These are phyloP conservation scores for Wickerhamiella dianesei DNA, from an alignment of 805 yeast genomes.

Conservation along the genomic window DNA sequence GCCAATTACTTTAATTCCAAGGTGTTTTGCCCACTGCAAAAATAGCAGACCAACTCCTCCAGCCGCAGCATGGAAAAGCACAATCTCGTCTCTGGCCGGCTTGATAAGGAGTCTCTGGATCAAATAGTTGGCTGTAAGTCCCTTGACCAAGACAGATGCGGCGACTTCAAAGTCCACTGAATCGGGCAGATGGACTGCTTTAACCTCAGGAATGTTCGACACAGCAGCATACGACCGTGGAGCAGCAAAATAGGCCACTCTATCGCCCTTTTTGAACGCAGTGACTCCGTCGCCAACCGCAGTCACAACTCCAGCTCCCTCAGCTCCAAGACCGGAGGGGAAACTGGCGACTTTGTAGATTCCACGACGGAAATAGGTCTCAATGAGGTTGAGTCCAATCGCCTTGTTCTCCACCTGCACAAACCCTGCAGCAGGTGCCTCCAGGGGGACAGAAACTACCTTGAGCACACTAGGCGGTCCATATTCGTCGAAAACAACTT, in stretches of 20 bases:
- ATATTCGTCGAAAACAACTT: slow-evolving; percentile 1
- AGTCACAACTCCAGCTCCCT: slow-evolving; percentile 39
- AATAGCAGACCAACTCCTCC: slow-evolving; percentile 82
- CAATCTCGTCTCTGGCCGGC: slow-evolving; percentile 47
- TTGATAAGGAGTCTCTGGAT: slow-evolving; percentile 52
- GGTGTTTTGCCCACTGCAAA: slow-evolving; percentile 44
- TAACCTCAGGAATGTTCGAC: slow-evolving; percentile 28
- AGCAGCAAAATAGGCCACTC: slow-evolving; percentile 37
- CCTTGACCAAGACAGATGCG: slow-evolving; percentile 47
- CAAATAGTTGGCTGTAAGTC: slow-evolving; percentile 67
- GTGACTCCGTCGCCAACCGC: slow-evolving; percentile 38
- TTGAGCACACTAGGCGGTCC: slow-evolving; percentile 1
- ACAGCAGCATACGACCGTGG: slow-evolving; percentile 57
- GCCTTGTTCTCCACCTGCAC: slow-evolving; percentile 59
- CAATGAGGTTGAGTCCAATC: slow-evolving; percentile 75
- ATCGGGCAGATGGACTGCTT: slow-evolving; percentile 37
- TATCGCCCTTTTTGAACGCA: slow-evolving; percentile 35
- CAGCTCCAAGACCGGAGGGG: slow-evolving; percentile 69
- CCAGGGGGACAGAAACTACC: not conserved
- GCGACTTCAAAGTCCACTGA: slow-evolving; percentile 40
- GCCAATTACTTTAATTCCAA: slow-evolving; percentile 76
- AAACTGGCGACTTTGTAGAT: slow-evolving; percentile 41
- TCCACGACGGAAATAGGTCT: slow-evolving; percentile 70
- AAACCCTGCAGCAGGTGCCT: slow-evolving; percentile 34
- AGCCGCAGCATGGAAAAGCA: slow-evolving; percentile 84